A percentile compares a stretch with the other conserved stretches of the same genome.
Conservation (phyloP, 768 basidiomycete genomes). For the Mycena vitilis region DNA sequence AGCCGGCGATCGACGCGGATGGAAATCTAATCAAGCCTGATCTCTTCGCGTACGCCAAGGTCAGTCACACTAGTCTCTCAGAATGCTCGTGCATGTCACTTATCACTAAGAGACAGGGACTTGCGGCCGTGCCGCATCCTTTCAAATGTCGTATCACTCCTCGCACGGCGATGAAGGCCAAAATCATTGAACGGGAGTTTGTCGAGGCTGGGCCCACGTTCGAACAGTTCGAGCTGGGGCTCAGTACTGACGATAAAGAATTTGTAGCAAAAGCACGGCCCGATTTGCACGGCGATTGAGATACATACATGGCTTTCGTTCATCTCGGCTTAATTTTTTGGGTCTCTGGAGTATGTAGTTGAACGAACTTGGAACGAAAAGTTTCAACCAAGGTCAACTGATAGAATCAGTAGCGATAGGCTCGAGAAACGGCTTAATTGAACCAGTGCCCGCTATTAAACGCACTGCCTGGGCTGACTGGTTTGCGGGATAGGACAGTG, state of each 20-base stretch:
- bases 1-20: background rate
- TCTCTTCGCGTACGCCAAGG: constrained; percentile 29
- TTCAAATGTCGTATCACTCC: constrained; percentile 39
- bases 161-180: constrained; percentile 28
- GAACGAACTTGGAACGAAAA: too few species aligned
- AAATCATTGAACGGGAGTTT: constrained; percentile 34
- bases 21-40: constrained; percentile 24
- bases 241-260: constrained; percentile 21
- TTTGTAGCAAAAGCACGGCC: constrained; percentile 8
- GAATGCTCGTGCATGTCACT: background rate
- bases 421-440: too few species aligned
- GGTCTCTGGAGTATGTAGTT: too few species aligned
- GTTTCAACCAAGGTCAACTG: too few species aligned
- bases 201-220: constrained; percentile 25
- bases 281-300: too few species aligned
- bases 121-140: constrained; percentile 24
- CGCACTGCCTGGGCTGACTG: too few species aligned
- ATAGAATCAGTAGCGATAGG: too few species aligned
- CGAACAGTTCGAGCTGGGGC: constrained; percentile 27
- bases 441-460: too few species aligned
- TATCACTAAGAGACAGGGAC: constrained; percentile 20
- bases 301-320: too few species aligned
- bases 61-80: background rate
- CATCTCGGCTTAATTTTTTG: too few species aligned
- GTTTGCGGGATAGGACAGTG: too few species aligned